Base-by-base conservation (phyloP, 805 yeast genomes). In the Candida ortonii region DNA sequence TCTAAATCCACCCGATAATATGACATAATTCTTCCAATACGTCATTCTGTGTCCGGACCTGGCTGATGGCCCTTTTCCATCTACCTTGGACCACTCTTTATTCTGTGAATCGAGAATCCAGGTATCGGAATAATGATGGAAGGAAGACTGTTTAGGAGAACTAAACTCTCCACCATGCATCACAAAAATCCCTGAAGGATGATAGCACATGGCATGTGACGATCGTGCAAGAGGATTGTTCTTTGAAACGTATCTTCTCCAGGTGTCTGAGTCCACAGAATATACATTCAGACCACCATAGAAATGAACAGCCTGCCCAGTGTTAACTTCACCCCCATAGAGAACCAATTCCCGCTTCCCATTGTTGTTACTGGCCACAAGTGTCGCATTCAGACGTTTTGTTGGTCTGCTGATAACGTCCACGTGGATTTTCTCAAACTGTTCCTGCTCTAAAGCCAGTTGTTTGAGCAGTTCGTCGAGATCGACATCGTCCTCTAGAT, bases 121-220 rank as follows among this genome's bases (percentile, higher is more conserved):
- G 4, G 96, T 83, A 55, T 90, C 98, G 12, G 96, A 90, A 57
- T 86, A 90, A 61, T 90, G 98, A 58, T 93, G 93, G 61, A 90
- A 90, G 0, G 96, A 87, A 32, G 86, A 78, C 59, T 90, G 98
- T 51, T 90, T 90, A 3, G 97, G 97, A 11, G 95, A 84, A 2
- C 96, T 85, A 50, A 93, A 90, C 61, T 90, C 98, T 51, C 98
- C 98, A 31, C 97, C 98, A 63, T 87, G 93, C 68, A 90, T 62
- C 40, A 90, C 58, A 17, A 86, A 73, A 2, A 89, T 66, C 8
- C 97, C 97, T 2, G 88, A 77, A 1, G 96, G 95, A 60, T 90
- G 97, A 1, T 85, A 81, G 43, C 89, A 80, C 86, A 89, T 84
- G 1, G 95, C 84, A 48, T 94, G 96, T 0, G 96, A 87, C 0